Evolutionary conservation across 2,329 filamentous ascomycete genomes (phyloP).

Genomic region (Scytalidium sp.): DNA sequence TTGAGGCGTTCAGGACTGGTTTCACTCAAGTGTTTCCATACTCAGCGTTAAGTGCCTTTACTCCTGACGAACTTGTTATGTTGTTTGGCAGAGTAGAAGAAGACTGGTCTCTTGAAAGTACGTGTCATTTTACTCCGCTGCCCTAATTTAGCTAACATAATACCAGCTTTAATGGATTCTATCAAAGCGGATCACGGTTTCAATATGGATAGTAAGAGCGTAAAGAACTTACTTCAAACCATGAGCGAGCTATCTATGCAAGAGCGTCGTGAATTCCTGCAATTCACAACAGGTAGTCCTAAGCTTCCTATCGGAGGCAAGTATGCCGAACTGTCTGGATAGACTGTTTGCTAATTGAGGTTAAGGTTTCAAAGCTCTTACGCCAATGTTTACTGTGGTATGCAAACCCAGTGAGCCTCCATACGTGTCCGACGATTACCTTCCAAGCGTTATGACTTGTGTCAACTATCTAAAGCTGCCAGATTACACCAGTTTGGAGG

Average conservation of each 20-base stretch:
- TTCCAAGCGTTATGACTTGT: constrained; percentile 99
- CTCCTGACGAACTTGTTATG: constrained; percentile 90
- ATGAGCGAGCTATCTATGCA: constrained; percentile 82
- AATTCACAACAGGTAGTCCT: constrained; percentile 96
- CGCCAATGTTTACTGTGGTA: constrained; percentile 97
- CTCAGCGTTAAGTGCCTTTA: constrained; percentile 87
- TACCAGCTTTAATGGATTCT: constrained; percentile 84
- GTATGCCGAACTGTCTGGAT: constrained; percentile 29
- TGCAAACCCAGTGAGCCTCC: constrained; percentile 98
- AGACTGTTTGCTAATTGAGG: constrained; percentile 28
- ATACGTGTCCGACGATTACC: constrained; percentile 90
- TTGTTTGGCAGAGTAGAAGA: constrained; percentile 91
- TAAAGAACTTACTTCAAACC: constrained; percentile 86
- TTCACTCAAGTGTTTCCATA: constrained; percentile 98
- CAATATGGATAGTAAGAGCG: constrained; percentile 96
- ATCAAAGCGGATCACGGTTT: constrained; percentile 98
- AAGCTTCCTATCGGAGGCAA: constrained; percentile 97
- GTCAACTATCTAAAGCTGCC: constrained; percentile 98
- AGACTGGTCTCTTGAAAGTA: constrained; percentile 97
- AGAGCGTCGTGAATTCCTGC: constrained; percentile 87
- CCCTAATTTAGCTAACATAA: constrained; percentile 21
- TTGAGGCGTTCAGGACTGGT: constrained; percentile 85
- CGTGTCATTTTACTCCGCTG: constrained; percentile 34
- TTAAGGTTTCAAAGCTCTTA: constrained; percentile 90
- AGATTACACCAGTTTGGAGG: constrained; percentile 79